A percentile compares a stretch with the other conserved stretches of the same genome.
Evolutionary conservation across 257 asterid species (phyloP).

Genomic region (Lycium barbarum): DNA sequence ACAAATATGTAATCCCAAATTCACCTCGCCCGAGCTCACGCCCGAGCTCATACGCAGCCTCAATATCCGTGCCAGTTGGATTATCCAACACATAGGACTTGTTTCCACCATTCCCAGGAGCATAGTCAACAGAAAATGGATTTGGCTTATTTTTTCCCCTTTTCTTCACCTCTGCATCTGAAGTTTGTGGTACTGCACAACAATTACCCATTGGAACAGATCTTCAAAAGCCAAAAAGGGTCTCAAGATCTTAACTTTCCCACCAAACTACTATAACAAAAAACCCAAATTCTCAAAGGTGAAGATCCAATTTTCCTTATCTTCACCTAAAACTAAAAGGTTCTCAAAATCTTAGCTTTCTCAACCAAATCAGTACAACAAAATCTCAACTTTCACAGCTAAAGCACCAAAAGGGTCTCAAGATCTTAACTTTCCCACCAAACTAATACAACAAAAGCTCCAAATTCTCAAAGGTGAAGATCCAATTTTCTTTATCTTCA

Average conservation of each 20-base stretch:
- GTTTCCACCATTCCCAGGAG: slow-evolving; percentile 46
- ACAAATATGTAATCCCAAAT: slow-evolving; percentile 57
- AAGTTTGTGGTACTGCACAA: slow-evolving; percentile 42
- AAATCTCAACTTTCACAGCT: slow-evolving; percentile 9
- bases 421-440: slow-evolving; percentile 20
- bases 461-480: slow-evolving; percentile 8
- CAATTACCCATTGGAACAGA: slow-evolving; percentile 45
- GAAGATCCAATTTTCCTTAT: slow-evolving; percentile 5
- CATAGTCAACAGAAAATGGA: slow-evolving; percentile 46
- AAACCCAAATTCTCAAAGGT: slow-evolving; percentile 1
- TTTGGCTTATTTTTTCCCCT: slow-evolving; percentile 46
- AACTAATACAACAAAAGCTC: not conserved
- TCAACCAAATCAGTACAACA: not conserved
- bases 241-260: slow-evolving; percentile 26
- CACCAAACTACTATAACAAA: not conserved
- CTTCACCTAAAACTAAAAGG: not conserved
- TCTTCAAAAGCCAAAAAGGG: slow-evolving; percentile 24
- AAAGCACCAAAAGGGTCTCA: slow-evolving; percentile 7
- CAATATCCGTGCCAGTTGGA: slow-evolving; percentile 56
- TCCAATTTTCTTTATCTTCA: slow-evolving; percentile 8
- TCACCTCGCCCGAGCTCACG: slow-evolving; percentile 61
- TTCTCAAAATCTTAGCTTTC: slow-evolving; percentile 27
- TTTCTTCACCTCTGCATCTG: slow-evolving; percentile 35
- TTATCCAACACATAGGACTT: slow-evolving; percentile 48
- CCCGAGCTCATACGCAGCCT: slow-evolving; percentile 46